A percentile compares a stretch with the other conserved stretches of the same genome.
These are phyloP conservation scores for Coelastrella sp. DNA, from an alignment of 139 green algal species.

Conservation along the genomic window DNA sequence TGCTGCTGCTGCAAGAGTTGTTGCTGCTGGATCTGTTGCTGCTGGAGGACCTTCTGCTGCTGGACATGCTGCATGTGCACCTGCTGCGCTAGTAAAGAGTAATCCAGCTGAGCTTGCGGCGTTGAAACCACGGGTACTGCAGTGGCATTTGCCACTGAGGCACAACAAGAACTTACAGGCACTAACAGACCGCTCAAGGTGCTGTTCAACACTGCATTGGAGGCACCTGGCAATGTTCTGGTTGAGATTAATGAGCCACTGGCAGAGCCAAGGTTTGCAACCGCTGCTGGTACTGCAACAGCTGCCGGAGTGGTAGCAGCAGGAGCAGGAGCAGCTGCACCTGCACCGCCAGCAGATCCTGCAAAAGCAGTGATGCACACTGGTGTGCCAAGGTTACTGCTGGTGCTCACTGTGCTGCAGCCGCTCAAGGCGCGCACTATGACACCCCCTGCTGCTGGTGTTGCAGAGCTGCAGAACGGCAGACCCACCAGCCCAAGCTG, in stretches of 20 bases:
- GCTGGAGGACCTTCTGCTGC: not conserved
- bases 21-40: not conserved
- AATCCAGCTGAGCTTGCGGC: conserved; percentile 3
- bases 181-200: not conserved
- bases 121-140: not conserved
- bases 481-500: not conserved
- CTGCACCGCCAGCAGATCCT: not conserved
- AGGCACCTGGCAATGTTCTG: too few species aligned
- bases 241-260: too few species aligned
- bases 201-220: not conserved
- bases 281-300: too few species aligned
- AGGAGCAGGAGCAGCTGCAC: not conserved
- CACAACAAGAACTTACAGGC: not conserved
- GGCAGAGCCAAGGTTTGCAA: too few species aligned
- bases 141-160: not conserved
- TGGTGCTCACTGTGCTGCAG: not conserved
- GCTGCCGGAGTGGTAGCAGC: not conserved
- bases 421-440: not conserved
- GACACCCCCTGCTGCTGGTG: not conserved
- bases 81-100: not conserved
- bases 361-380: not conserved
- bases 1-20: not conserved
- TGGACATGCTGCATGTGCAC: not conserved
- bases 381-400: not conserved
- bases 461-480: not conserved